Evolutionary conservation across 1,139 yeast species (phyloP).

Genomic region (Hyphopichia fennica): DNA sequence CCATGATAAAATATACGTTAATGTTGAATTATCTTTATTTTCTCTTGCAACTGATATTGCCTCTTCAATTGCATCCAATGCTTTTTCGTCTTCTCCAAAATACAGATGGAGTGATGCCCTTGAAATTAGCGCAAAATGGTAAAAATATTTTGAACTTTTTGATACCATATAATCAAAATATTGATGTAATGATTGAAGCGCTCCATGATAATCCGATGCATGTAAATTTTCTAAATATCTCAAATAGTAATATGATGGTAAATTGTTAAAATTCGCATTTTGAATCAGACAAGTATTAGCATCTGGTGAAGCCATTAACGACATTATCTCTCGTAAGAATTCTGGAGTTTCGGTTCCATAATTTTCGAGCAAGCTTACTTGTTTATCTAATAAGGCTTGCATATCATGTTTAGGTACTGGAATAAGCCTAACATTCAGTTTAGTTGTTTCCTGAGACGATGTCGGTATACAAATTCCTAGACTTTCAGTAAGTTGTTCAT

Average conservation of each 20-base stretch:
- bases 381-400: conserved; percentile 52
- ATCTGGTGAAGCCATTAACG: conserved; percentile 40
- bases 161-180: conserved; percentile 88
- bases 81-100: conserved; percentile 73
- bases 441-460: conserved; percentile 12
- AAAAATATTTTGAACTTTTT: conserved; percentile 59
- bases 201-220: conserved; percentile 67
- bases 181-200: conserved; percentile 71
- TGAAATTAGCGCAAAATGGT: conserved; percentile 80
- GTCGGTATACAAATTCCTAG: conserved; percentile 18
- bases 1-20: conserved; percentile 81
- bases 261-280: conserved; percentile 46
- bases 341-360: conserved; percentile 55
- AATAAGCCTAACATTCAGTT: conserved; percentile 15
- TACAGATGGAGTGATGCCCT: conserved; percentile 77
- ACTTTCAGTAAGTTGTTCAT: conserved; percentile 19
- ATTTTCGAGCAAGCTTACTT: conserved; percentile 55
- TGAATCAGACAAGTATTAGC: conserved; percentile 44
- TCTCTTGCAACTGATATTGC: conserved; percentile 89
- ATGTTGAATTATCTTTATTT: conserved; percentile 70
- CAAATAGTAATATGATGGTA: conserved; percentile 67
- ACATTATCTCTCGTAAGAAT: conserved; percentile 43
- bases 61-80: conserved; percentile 79
- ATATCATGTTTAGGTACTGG: conserved; percentile 56
- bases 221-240: conserved; percentile 63